A percentile compares a stretch with the other conserved stretches of the same genome.
Evolutionary conservation across 495 filamentous ascomycete genomes (phyloP).

Genomic region (Aspergillus biplanus): DNA sequence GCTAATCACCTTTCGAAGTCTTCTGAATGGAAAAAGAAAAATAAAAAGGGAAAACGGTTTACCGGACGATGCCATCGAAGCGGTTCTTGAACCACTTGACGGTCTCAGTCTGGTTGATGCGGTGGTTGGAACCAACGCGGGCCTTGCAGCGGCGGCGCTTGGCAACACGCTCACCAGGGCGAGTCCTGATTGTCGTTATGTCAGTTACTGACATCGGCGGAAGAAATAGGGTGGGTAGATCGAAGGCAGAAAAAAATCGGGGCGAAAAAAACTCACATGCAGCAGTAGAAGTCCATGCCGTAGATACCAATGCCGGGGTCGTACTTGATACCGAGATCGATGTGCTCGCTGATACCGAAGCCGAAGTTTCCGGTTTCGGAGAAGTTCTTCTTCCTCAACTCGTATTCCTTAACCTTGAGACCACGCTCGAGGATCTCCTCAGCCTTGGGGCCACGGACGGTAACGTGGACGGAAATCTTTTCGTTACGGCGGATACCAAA

Average conservation of each 20-base stretch:
- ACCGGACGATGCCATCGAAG: conserved; percentile 97
- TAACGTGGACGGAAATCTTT: conserved; percentile 99
- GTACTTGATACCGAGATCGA: conserved; percentile 99
- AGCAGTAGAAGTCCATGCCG: conserved; percentile 99
- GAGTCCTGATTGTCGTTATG: conserved; percentile 60
- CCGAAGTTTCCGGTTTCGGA: conserved; percentile 99
- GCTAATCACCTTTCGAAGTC: conserved; percentile 26
- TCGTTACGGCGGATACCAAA: conserved; percentile 99
- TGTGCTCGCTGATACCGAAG: conserved; percentile 99
- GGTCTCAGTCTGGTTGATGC: conserved; percentile 90
- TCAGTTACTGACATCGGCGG: conserved; percentile 27
- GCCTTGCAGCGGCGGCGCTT: conserved; percentile 89
- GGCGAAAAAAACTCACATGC: conserved; percentile 70
- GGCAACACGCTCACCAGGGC: conserved; percentile 95
- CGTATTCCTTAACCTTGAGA: conserved; percentile 99
- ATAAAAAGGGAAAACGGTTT: conserved; percentile 43
- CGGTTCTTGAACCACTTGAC: conserved; percentile 99
- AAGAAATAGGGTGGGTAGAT: not conserved
- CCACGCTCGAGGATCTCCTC: conserved; percentile 99
- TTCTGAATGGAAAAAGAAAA: not conserved
- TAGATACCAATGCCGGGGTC: conserved; percentile 99
- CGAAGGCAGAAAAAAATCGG: conserved; percentile 6
- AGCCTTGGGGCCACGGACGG: conserved; percentile 98
- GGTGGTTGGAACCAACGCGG: conserved; percentile 84
- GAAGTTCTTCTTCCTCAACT: conserved; percentile 98